Base-by-base conservation (phyloP, 176 grass and related monocot genomes). In the Aechmea fasciata region DNA sequence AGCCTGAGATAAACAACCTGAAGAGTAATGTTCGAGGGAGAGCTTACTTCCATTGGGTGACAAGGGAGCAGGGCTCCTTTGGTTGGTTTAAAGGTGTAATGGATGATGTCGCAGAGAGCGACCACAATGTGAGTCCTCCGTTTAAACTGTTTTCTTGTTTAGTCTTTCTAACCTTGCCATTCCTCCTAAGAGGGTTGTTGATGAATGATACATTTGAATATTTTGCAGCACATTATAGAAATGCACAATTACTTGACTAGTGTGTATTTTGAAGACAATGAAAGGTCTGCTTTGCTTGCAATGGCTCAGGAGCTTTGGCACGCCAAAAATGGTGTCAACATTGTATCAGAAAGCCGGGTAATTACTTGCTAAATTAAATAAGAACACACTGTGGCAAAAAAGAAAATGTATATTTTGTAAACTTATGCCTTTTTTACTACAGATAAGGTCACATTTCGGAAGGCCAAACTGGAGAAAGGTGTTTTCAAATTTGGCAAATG, bases 81-180 rank as follows among this genome's bases (percentile, higher is more conserved):
- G 87, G 94, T 57, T 99, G 95, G 95, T 99, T 99, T 75, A 99
- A 94, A 88, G 77, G 95, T 73, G 95, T 99, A 80, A 94, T 99
- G 95, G 88, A 99, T 62, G 95, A 99, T 50, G 90, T 99, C 64
- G 90, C 95, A 24, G 95, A 88, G 68, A 94, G 82, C 29, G 90
- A 99, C 65, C 80, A 86, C 47, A 87, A 77, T 52, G 95, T 99
- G 88, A 62, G 49, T 72, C 67, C 69, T 50, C 20, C 54, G 12
- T 10, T 48, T 29, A 25, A 81, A 51, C 64, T 70, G 61, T 52
- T 69, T 17, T 53, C 64, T 72, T 49, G 3, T 20, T 70, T 24
- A 25, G 18, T 3, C 68, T 26, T 26, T 26, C 25, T 64, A 49
- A 15, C 50, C 14, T 84, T 78, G 41, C 47, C 2, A 25, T 53